Evolutionary conservation across 2,329 filamentous ascomycete species (phyloP), one percentile per base, ranked within the genome.

Genomic region (Penicillium occitanis): DNA sequence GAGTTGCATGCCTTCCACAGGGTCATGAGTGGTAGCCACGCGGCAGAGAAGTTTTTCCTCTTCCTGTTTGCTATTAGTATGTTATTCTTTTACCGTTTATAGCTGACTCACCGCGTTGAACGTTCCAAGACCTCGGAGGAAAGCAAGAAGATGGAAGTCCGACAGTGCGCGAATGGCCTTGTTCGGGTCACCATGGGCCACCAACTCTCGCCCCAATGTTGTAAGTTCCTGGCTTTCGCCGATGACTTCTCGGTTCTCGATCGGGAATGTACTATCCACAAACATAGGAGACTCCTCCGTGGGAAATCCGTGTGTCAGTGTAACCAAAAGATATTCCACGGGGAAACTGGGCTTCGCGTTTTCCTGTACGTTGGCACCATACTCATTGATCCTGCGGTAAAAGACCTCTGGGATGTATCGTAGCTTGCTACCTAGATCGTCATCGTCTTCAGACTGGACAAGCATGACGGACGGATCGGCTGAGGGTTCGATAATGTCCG

Each of bases 381-480:
- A 97, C 77, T 99, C 94, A 78, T 99, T 99, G 78, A 97, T 92
- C 71, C 88, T 89, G 68, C 94, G 88, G 81, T 96, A 99, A 80
- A 98, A 99, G 4, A 99, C 94, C 74, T 99, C 95, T 0, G 95
- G 95, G 25, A 99, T 96, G 75, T 99, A 99, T 72, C 93, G 87
- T 28, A 90, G 89, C 65, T 88, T 88, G 76, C 86, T 90, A 60
- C 79, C 83, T 64, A 82, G 87, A 71, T 83, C 87, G 69, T 93
- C 90, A 61, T 97, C 93, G 67, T 94, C 91, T 75, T 98, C 94
- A 28, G 91, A 90, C 68, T 93, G 92, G 4, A 99, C 95, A 55
- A 99, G 87, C 94, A 99, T 97, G 62, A 94, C 89, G 6, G 87
- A 89, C 1, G 95, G 95, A 69, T 98, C 94, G 35, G 93, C 93